These are phyloP conservation scores for Raddia distichophylla DNA, from an alignment of 176 grass and related monocot genomes.

Conservation along the genomic window DNA sequence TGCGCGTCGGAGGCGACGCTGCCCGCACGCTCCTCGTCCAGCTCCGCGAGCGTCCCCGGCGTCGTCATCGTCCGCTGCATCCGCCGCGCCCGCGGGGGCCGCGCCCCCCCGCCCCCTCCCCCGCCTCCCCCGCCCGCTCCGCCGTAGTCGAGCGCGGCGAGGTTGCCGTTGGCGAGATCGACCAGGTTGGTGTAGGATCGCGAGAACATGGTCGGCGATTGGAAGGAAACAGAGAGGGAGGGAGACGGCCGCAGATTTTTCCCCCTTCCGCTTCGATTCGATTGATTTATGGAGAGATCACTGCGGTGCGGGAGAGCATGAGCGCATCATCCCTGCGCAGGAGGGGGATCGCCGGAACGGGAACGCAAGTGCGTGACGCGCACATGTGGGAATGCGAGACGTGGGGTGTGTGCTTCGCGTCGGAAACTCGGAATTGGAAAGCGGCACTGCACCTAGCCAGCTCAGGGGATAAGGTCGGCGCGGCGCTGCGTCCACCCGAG, in stretches of 20 bases:
- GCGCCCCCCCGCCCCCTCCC: background rate
- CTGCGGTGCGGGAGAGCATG: background rate
- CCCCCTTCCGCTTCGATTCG: background rate
- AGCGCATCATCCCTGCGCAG: no score
- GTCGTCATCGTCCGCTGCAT: slow-evolving; percentile 56
- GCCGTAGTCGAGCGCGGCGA: slow-evolving; percentile 54
- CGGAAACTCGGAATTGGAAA: slow-evolving; percentile 42
- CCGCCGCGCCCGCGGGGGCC: slow-evolving; percentile 34
- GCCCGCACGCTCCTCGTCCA: slow-evolving; percentile 50
- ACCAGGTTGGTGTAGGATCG: slow-evolving; percentile 67
- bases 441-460: background rate
- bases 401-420: slow-evolving; percentile 16
- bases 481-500: background rate
- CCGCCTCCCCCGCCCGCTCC: background rate
- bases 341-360: background rate
- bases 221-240: background rate
- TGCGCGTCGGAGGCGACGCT: slow-evolving; percentile 59
- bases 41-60: slow-evolving; percentile 49
- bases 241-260: background rate
- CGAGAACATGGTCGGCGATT: slow-evolving; percentile 53
- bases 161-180: slow-evolving; percentile 65
- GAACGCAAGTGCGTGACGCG: background rate
- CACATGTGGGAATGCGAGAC: slow-evolving; percentile 15
- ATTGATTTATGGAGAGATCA: slow-evolving; percentile 1
- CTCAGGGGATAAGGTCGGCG: slow-evolving; percentile 13